These are phyloP conservation scores for Aureobasidium sp. DNA, from an alignment of 2,329 filamentous ascomycete species.

Conservation along the genomic window DNA sequence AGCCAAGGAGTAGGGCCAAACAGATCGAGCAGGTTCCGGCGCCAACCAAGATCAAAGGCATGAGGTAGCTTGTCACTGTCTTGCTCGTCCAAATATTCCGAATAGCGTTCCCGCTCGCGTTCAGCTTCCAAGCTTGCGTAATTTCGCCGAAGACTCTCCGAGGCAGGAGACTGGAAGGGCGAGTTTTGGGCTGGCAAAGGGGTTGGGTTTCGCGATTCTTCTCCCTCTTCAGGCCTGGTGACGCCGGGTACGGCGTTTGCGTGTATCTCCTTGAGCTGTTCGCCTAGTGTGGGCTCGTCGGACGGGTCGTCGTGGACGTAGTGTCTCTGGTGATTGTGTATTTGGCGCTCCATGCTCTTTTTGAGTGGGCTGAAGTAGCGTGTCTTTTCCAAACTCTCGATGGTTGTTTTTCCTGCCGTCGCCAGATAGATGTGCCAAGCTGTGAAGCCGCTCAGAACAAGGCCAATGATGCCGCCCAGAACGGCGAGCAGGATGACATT, in stretches of 20 bases:
- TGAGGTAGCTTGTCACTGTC: conserved; percentile 84
- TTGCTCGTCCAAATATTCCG: conserved; percentile 80
- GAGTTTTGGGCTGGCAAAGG: conserved; percentile 28
- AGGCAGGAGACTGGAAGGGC: conserved; percentile 35
- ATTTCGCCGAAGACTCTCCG: conserved; percentile 36
- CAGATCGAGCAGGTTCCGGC: conserved; percentile 69
- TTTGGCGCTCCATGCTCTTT: conserved; percentile 60
- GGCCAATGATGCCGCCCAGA: conserved; percentile 79
- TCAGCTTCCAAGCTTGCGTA: conserved; percentile 55
- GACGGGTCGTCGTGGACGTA: conserved; percentile 9
- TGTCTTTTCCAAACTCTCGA: conserved; percentile 93
- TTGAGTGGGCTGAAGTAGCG: conserved; percentile 79
- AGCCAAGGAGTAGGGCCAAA: conserved; percentile 67
- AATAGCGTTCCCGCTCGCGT: conserved; percentile 61
- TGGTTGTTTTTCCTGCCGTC: conserved; percentile 76
- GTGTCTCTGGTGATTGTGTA: conserved; percentile 31
- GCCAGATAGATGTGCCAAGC: conserved; percentile 85
- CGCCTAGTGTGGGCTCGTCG: conserved; percentile 41
- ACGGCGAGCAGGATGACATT: conserved; percentile 87
- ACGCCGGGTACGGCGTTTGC: conserved; percentile 74
- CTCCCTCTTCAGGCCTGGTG: conserved; percentile 74
- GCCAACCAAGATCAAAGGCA: conserved; percentile 85
- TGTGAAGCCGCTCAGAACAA: conserved; percentile 85
- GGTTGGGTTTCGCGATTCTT: conserved; percentile 37
- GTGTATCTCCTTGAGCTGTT: conserved; percentile 74